A percentile compares a stretch with the other conserved stretches of the same genome.
These are phyloP conservation scores for Sporothrix luriei DNA, from an alignment of 2,329 filamentous ascomycete genomes.

Conservation along the genomic window DNA sequence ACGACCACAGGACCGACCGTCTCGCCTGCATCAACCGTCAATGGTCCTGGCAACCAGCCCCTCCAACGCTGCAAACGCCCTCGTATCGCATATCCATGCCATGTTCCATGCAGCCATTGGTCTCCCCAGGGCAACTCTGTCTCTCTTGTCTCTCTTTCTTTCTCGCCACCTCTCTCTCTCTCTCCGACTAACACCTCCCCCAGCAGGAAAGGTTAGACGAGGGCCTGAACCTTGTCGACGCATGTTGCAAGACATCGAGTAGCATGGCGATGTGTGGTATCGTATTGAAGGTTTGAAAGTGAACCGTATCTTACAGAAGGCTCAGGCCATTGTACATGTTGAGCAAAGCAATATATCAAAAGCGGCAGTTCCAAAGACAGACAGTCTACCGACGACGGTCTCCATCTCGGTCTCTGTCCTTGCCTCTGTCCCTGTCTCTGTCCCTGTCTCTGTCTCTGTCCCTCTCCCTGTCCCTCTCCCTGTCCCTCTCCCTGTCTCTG, in stretches of 20 bases:
- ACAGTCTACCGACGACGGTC: slow-evolving; percentile 5
- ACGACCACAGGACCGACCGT: background rate
- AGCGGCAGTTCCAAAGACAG: too few relatives aligned
- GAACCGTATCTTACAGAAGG: background rate
- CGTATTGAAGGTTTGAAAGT: background rate
- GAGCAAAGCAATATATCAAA: background rate
- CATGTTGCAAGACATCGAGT: background rate
- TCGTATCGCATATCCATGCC: slow-evolving; percentile 3
- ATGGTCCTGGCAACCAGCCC: background rate
- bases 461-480: background rate
- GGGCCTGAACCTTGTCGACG: slow-evolving; percentile 8
- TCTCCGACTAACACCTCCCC: background rate
- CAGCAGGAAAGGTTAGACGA: slow-evolving; percentile 18
- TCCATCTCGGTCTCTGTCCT: slow-evolving; percentile 31
- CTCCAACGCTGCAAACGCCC: background rate
- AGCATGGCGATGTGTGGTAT: slow-evolving; percentile 16
- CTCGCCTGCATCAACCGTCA: slow-evolving; percentile 4
- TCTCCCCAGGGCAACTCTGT: background rate
- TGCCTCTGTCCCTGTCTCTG: background rate
- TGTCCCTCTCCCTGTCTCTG: slow-evolving; percentile 39
- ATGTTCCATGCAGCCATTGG: background rate
- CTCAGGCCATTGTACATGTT: background rate
- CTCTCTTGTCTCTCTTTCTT: background rate
- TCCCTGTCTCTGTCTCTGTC: slow-evolving; percentile 39
- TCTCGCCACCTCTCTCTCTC: background rate